These are phyloP conservation scores for Fonsecaea nubica DNA, from an alignment of 2,329 filamentous ascomycete genomes.

Conservation along the genomic window DNA sequence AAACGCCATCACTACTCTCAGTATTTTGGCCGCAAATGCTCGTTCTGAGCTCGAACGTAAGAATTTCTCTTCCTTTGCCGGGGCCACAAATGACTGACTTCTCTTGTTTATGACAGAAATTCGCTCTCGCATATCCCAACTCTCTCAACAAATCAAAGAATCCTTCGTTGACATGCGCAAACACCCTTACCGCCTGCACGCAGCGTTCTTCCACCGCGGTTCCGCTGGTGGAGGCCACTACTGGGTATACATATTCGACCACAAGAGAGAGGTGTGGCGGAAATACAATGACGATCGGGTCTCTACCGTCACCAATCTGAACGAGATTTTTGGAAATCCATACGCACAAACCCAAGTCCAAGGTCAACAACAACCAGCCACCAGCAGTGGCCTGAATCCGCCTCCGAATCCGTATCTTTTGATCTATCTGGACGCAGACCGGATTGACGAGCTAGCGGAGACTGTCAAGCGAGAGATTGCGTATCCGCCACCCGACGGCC, in stretches of 20 bases:
- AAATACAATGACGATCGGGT: slow-evolving; percentile 93
- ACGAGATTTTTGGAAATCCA: slow-evolving; percentile 60
- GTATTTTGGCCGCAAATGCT: slow-evolving; percentile 31
- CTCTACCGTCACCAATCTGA: slow-evolving; percentile 67
- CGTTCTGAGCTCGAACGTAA: slow-evolving; percentile 34
- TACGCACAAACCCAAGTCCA: slow-evolving; percentile 13
- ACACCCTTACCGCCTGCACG: slow-evolving; percentile 81
- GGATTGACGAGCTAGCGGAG: slow-evolving; percentile 65
- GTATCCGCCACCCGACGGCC: slow-evolving; percentile 29
- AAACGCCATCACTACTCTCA: slow-evolving; percentile 30
- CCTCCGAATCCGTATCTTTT: slow-evolving; percentile 64
- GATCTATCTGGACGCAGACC: slow-evolving; percentile 76
- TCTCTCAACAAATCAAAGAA: slow-evolving; percentile 53
- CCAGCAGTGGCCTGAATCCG: slow-evolving; percentile 47
- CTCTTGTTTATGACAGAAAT: slow-evolving; percentile 24
- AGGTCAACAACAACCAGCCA: slow-evolving; percentile 10
- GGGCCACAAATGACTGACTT: neutral
- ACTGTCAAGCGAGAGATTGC: slow-evolving; percentile 58
- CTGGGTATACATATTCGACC: slow-evolving; percentile 96
- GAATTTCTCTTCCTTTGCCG: neutral
- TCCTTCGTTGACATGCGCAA: slow-evolving; percentile 70
- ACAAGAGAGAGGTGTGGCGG: slow-evolving; percentile 79
- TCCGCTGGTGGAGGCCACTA: slow-evolving; percentile 80
- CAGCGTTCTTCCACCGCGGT: slow-evolving; percentile 86
- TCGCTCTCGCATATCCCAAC: slow-evolving; percentile 21